Evolutionary conservation across 345 rosid species (phyloP), one percentile per base, ranked within the genome.

Genomic region (Syzygium aqueum): DNA sequence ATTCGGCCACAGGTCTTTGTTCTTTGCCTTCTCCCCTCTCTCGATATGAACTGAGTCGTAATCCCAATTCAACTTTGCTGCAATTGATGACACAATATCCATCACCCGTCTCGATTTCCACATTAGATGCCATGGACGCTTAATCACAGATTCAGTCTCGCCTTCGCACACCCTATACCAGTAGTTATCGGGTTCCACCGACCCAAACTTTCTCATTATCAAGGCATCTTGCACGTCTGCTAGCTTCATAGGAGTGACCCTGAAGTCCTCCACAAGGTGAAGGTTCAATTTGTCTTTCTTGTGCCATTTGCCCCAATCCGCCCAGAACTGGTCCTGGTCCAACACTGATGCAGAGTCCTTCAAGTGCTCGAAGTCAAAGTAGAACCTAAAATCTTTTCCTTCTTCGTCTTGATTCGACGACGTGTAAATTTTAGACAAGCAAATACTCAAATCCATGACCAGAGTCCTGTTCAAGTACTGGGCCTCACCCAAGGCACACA

Each of bases 161-260:
- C 98, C 99, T 91, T 96, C 98, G 25, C 99, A 97, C n/a, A 95
- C 99, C 54, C 98, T 93, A 85, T 96, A 97, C 99, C 98, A 97
- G 91, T 94, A 97, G 87, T 97, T 96, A 89, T 97, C 98, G 14
- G 98, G 98, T 87, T 97, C 98, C 3, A 94, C 98, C 3, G 91
- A 90, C 85, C 99, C 98, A 87, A 97, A 97, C 93, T 95, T 97
- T 87, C 99, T 94, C 98, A 96, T 94, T 61, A 97, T 93, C 92
- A 95, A 86, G n/a, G 96, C 87, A 80, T 96, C 98, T 88, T 92
- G 93, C 30, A 94, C 94, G 46, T 87, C 92, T 43, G 90, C 65
- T 57, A 97, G 99, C 91, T 91, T 94, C 98, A 96, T 93, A 0
- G 98, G 98, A 0, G 96, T 95, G 88, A 95, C 86, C 89, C 89